Conservation (phyloP, 2,329 filamentous ascomycete genomes). For the Septoria petroselini region DNA sequence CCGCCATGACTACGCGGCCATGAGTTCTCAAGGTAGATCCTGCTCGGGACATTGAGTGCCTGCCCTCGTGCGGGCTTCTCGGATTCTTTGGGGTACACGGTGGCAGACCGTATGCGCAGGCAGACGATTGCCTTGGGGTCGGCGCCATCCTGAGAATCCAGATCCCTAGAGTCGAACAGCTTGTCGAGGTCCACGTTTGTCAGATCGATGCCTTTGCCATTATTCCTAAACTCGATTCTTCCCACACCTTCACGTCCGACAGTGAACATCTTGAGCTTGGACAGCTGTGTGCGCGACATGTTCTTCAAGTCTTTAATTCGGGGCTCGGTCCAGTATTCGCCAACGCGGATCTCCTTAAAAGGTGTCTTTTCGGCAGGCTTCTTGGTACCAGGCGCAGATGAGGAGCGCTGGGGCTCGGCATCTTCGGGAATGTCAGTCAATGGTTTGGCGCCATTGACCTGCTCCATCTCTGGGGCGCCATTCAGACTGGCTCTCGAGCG, state of each 20-base stretch:
- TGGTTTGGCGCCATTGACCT: slow-evolving; percentile 49
- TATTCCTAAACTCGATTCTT: slow-evolving; percentile 64
- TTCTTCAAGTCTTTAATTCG: slow-evolving; percentile 68
- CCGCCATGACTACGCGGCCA: slow-evolving; percentile 74
- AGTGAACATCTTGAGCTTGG: slow-evolving; percentile 69
- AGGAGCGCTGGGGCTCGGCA: slow-evolving; percentile 41
- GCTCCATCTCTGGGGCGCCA: slow-evolving; percentile 61
- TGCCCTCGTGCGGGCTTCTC: slow-evolving; percentile 82
- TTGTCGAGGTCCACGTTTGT: slow-evolving; percentile 74
- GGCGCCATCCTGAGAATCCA: slow-evolving; percentile 2
- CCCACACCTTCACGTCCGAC: slow-evolving; percentile 83
- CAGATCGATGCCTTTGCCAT: slow-evolving; percentile 60
- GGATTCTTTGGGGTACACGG: slow-evolving; percentile 73
- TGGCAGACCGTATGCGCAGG: slow-evolving; percentile 73
- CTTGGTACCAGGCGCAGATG: slow-evolving; percentile 28
- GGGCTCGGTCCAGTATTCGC: slow-evolving; percentile 85
- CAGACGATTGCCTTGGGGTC: slow-evolving; percentile 58
- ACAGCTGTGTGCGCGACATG: slow-evolving; percentile 76
- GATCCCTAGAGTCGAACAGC: slow-evolving; percentile 60
- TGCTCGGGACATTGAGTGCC: slow-evolving; percentile 86
- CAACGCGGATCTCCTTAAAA: slow-evolving; percentile 43
- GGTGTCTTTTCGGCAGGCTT: slow-evolving; percentile 20
- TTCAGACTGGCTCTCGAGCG: slow-evolving; percentile 39
- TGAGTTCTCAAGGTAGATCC: slow-evolving; percentile 84
- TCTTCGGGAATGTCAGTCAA: slow-evolving; percentile 77